A percentile compares a stretch with the other conserved stretches of the same genome.
phyloP scores from a whole-genome alignment of 192 early-diverging fungal genomes.

The Coemansia sp. region DNA sequence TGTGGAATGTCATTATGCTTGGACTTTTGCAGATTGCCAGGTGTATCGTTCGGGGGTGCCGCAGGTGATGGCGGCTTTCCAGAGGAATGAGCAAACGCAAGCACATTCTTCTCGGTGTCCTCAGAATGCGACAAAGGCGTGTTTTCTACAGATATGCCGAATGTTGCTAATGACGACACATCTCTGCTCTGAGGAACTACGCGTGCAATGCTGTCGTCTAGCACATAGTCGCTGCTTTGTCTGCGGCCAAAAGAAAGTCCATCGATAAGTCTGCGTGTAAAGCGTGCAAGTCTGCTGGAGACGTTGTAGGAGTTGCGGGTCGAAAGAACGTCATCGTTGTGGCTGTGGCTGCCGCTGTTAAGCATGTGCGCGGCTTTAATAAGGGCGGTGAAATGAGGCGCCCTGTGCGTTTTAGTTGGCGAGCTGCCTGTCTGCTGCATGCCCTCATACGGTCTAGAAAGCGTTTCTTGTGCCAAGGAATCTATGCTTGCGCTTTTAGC shows the following conservation, averaged over 20 bases:
- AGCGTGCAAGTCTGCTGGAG: constrained; percentile 27
- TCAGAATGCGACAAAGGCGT: neutral
- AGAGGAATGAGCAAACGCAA: neutral
- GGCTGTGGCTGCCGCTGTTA: constrained; percentile 1
- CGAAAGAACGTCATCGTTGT: neutral
- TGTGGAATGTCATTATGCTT: neutral
- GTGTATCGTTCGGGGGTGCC: neutral
- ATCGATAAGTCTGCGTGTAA: constrained; percentile 28
- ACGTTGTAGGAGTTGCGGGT: constrained; percentile 3
- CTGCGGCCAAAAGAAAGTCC: constrained; percentile 17
- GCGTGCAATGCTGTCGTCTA: neutral
- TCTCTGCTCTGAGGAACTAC: neutral
- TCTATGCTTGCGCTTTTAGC: neutral
- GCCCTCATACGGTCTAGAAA: neutral
- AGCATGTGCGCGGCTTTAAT: constrained; percentile 23
- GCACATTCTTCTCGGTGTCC: neutral
- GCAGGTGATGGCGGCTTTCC: neutral
- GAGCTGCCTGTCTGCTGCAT: neutral
- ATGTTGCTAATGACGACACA: neutral
- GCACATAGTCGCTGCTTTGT: neutral
- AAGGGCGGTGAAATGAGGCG: constrained; percentile 19
- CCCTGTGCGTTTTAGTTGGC: neutral
- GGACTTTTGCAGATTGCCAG: neutral
- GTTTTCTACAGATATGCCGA: neutral
- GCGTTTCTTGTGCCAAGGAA: neutral